Evolutionary conservation across 2,329 filamentous ascomycete genomes (phyloP).

Genomic region (Aspergillus sp.): DNA sequence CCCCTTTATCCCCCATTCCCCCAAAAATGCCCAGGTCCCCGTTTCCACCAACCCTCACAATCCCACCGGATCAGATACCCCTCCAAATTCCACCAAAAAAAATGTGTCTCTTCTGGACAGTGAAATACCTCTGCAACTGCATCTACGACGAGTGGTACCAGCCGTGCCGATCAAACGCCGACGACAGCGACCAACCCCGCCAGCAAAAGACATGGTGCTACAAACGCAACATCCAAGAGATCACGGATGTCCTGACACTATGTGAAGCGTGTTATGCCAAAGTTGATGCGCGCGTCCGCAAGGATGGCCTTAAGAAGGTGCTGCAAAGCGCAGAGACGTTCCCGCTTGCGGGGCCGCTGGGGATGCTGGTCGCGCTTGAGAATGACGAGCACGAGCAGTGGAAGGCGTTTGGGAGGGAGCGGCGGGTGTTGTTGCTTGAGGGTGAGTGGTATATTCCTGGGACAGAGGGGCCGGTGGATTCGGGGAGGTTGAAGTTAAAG

Average conservation of each 20-base stretch:
- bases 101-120: slow-evolving; percentile 2
- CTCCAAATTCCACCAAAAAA: neutral
- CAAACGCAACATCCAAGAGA: neutral
- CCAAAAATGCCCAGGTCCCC: neutral
- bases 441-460: neutral
- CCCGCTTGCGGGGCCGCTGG: neutral
- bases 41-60: neutral
- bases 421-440: neutral
- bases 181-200: no score
- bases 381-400: neutral
- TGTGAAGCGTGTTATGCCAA: neutral
- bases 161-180: neutral
- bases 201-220: neutral
- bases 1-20: neutral
- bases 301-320: neutral
- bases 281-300: neutral
- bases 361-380: neutral
- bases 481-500: neutral
- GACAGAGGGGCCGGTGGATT: neutral
- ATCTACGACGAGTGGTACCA: slow-evolving; percentile 1
- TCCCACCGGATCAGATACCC: neutral
- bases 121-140: slow-evolving; percentile 3
- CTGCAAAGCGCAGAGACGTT: neutral
- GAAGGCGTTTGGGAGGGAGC: neutral
- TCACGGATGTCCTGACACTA: neutral